Evolutionary conservation across 495 filamentous ascomycete species (phyloP).

Genomic region (Aspergillus carlsbadensis): DNA sequence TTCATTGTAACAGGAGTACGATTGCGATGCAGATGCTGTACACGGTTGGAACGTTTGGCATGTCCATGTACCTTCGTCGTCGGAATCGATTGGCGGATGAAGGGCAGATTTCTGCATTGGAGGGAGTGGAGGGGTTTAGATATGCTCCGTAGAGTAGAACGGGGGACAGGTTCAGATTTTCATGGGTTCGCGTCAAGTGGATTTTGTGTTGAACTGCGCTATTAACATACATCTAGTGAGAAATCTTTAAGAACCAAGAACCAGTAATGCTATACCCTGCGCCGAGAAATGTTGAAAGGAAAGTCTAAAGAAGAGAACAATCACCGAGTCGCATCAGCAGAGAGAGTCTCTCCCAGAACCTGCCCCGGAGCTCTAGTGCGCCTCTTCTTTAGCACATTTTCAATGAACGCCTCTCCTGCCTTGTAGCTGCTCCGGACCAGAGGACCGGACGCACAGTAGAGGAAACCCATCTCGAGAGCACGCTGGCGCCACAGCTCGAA

Average conservation of each 20-base stretch:
- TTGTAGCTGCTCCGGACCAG: constrained; percentile 94
- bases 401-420: constrained; percentile 96
- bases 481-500: constrained; percentile 91
- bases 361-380: constrained; percentile 39
- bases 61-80: background rate
- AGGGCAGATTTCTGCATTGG: background rate
- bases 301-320: constrained; percentile 11
- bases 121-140: too few species aligned
- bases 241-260: background rate
- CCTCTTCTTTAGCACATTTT: constrained; percentile 94
- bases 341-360: constrained; percentile 23
- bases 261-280: constrained; percentile 11
- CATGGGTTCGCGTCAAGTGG: background rate
- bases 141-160: too few species aligned
- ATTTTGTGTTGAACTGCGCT: background rate
- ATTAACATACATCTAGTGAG: constrained; percentile 9
- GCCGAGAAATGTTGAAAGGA: constrained; percentile 13
- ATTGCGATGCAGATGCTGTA: constrained; percentile 1
- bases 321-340: constrained; percentile 33
- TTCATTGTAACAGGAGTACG: background rate
- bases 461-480: constrained; percentile 91
- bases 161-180: too few species aligned
- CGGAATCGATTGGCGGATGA: background rate
- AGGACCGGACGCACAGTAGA: constrained; percentile 93
- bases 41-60: background rate